These are phyloP conservation scores for Leptodermis oblonga DNA, from an alignment of 257 asterid species.

Conservation along the genomic window DNA sequence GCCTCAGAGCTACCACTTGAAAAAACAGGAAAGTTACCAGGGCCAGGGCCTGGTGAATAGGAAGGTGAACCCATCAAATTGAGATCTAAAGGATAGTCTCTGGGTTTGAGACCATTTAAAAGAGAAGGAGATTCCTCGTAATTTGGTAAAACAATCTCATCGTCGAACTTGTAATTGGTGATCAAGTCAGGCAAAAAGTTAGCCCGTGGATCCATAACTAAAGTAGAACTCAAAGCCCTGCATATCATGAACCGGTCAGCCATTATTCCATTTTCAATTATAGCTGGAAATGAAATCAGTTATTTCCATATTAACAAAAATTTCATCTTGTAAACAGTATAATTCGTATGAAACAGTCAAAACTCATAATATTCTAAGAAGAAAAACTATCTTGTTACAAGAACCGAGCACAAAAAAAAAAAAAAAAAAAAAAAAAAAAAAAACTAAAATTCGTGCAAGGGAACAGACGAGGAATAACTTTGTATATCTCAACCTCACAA, in stretches of 20 bases:
- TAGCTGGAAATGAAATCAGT: not conserved
- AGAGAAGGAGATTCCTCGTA: conserved; percentile 40
- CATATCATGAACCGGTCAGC: conserved; percentile 20
- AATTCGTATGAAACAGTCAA: no score
- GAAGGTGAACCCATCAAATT: conserved; percentile 39
- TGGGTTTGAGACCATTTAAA: conserved; percentile 28
- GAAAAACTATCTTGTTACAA: no score
- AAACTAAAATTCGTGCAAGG: not conserved
- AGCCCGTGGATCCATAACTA: conserved; percentile 55
- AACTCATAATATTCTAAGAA: no score
- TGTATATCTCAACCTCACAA: not conserved
- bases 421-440: no score
- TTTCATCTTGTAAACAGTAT: not conserved
- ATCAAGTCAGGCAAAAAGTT: conserved; percentile 25
- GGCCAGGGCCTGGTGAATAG: conserved; percentile 33
- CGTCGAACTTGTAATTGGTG: conserved; percentile 35
- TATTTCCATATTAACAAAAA: not conserved
- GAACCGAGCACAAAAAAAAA: no score
- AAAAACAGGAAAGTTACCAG: conserved; percentile 37
- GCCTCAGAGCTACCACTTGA: conserved; percentile 48
- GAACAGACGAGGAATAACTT: not conserved
- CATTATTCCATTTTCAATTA: not conserved
- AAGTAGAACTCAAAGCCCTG: conserved; percentile 23
- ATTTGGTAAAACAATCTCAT: conserved; percentile 32
- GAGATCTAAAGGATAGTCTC: conserved; percentile 35